Conservation (phyloP, 2,329 filamentous ascomycete species). For the Juglanconis oblonga region DNA sequence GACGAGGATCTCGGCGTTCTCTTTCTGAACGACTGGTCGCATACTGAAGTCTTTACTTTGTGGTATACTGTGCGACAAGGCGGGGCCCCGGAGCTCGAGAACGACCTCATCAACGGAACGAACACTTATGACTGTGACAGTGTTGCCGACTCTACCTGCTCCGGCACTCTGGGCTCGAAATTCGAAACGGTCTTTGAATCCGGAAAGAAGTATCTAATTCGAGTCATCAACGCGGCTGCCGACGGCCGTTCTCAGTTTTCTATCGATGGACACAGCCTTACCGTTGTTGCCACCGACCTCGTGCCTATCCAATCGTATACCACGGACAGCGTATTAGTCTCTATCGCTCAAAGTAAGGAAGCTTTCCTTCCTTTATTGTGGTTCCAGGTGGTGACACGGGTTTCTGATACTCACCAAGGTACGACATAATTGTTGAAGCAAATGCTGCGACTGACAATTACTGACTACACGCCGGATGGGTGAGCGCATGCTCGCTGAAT, state of each 20-base stretch:
- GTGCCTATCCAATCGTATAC: constrained; percentile 55
- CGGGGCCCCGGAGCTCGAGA: constrained; percentile 20
- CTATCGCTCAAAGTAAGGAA: constrained; percentile 33
- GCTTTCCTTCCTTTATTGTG: too few species aligned
- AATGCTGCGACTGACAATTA: constrained; percentile 14
- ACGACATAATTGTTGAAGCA: constrained; percentile 19
- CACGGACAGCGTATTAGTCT: constrained; percentile 41
- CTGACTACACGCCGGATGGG: constrained; percentile 22
- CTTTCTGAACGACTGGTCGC: constrained; percentile 47
- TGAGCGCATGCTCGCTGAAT: constrained; percentile 18
- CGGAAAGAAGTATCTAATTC: constrained; percentile 41
- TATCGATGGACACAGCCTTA: constrained; percentile 55
- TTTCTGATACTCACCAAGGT: neutral
- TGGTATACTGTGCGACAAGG: constrained; percentile 20
- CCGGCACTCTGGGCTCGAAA: constrained; percentile 24
- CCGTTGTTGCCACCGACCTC: constrained; percentile 55
- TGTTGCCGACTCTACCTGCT: neutral
- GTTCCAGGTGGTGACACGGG: too few species aligned
- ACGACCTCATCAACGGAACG: constrained; percentile 17
- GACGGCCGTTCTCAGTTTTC: constrained; percentile 45
- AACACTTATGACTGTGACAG: constrained; percentile 10
- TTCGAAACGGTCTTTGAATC: constrained; percentile 26
- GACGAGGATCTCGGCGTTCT: constrained; percentile 48
- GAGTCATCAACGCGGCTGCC: constrained; percentile 45
- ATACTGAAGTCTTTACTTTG: constrained; percentile 22